These are phyloP conservation scores for Colletotrichum endophyticum DNA, from an alignment of 2,329 filamentous ascomycete genomes.

Conservation along the genomic window DNA sequence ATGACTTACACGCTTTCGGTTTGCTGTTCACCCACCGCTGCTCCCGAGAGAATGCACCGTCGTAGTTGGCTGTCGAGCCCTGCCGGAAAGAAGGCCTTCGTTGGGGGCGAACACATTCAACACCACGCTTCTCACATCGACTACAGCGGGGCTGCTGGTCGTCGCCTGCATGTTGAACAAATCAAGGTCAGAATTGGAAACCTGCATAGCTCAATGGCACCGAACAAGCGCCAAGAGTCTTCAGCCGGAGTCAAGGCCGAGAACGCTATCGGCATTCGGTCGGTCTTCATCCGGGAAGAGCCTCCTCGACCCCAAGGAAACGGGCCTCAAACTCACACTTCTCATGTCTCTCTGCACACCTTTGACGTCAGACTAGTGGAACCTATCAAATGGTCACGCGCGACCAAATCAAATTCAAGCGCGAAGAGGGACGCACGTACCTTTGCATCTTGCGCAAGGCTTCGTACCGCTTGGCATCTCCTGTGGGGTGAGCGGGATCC, in stretches of 20 bases:
- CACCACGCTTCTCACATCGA: conserved; percentile 34
- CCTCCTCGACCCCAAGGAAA: background rate
- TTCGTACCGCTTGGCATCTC: conserved; percentile 26
- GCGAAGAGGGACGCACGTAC: conserved; percentile 12
- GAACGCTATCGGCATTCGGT: background rate
- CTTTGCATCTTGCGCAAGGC: conserved; percentile 27
- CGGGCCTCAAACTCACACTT: conserved; percentile 23
- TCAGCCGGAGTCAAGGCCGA: background rate
- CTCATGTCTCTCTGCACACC: conserved; percentile 26
- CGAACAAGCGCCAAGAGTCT: fast-evolving
- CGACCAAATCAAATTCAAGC: background rate
- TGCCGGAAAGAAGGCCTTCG: conserved; percentile 42
- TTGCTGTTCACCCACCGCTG: conserved; percentile 42
- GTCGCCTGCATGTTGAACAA: conserved; percentile 31
- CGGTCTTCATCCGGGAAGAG: background rate
- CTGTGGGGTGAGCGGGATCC: background rate
- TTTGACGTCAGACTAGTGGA: background rate
- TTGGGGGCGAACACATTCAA: conserved; percentile 37
- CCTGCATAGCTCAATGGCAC: background rate
- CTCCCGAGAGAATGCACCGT: conserved; percentile 25
- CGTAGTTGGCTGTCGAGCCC: conserved; percentile 34
- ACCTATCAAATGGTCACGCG: background rate
- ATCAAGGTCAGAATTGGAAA: background rate
- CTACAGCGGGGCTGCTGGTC: conserved; percentile 41
- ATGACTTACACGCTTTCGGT: conserved; percentile 35